Base-by-base conservation (phyloP, 257 asterid genomes). In the Datura wrightii region DNA sequence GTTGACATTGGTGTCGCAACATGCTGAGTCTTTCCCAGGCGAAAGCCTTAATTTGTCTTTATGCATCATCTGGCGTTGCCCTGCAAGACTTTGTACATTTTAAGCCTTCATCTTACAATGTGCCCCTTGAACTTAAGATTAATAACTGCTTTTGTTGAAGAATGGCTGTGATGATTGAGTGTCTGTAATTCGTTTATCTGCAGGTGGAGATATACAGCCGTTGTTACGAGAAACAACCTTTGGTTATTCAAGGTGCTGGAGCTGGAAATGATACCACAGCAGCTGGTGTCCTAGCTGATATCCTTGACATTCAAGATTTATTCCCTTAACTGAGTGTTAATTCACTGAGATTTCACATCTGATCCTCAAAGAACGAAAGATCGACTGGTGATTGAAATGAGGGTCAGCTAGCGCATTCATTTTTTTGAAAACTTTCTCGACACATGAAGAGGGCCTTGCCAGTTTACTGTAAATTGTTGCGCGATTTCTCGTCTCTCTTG, bases 261-360 rank as follows among this genome's bases (percentile, higher is more conserved):
- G 98, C 98, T 41, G 98, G 98, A 86, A 94, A 92, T 65, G 98
- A 94, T 71, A 93, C 99, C 13, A 96, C 98, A 7, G 97, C 99
- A 54, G 97, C 94, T 5, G 99, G 97, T 8, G 98, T 94, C 85
- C 98, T 94, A 6, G 97, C 98, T 67, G 99, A 96, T 86, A 92
- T 96, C 86, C 90, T 96, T 53, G 99, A 94, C 88, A 36, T 93
- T 83, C 98, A 86, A 85, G 99, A 96, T 91, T 89, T 96, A 1
- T 94, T 93, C 87, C 87, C 72, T 65, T 60, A 6, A 63, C 42
- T 1, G 13, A 39, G 6, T 19, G 6, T 24, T 34, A 54, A 39
- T 14, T 14, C 48, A 66, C 76, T 39, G n/a, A 5, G 24, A 66
- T 66, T 6, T 15, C 37, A 66, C 50, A 66, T 66, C 50, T 39